Base-by-base conservation (phyloP, 257 asterid species). In the Hygrophila difformis region DNA sequence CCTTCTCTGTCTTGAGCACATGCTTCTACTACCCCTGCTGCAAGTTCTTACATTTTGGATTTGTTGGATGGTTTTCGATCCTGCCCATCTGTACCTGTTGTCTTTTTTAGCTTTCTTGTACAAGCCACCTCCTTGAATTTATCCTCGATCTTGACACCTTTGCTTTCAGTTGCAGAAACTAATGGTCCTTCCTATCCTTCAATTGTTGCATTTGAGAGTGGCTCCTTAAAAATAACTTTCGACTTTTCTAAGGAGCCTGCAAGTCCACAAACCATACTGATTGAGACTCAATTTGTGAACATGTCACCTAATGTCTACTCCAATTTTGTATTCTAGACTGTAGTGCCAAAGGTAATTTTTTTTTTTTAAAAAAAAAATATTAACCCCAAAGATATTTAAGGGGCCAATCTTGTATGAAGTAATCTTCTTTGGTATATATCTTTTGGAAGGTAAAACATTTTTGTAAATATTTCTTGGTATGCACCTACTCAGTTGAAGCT, bases 331-430 rank as follows among this genome's bases (percentile, higher is more conserved):
- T 91, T 91, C 71, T 95, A 80, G 84, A 93, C 95, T 17, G 96
- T 96, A 0, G 99, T 91, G 16, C 99, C 99, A 16, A 91, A 86
- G 99, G 99, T 86, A 82, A 43, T 53, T n/a, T 34, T 14, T 14
- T 31, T 33, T 16, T 44, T n/a, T n/a, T n/a, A n/a, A n/a, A n/a
- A n/a, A n/a, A n/a, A n/a, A n/a, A n/a, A n/a, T n/a, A n/a, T n/a
- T n/a, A n/a, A n/a, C n/a, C n/a, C n/a, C n/a, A n/a, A n/a, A n/a
- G n/a, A n/a, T n/a, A n/a, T n/a, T n/a, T n/a, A n/a, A n/a, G n/a
- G n/a, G n/a, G n/a, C n/a, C n/a, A n/a, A n/a, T n/a, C n/a, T n/a
- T n/a, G n/a, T n/a, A n/a, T n/a, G n/a, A n/a, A n/a, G n/a, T n/a
- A n/a, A n/a, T n/a, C n/a, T n/a, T n/a, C n/a, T n/a, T n/a, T n/a